Evolutionary conservation across 139 green algal species (phyloP).

Genomic region (Astrephomene gubernaculifera): DNA sequence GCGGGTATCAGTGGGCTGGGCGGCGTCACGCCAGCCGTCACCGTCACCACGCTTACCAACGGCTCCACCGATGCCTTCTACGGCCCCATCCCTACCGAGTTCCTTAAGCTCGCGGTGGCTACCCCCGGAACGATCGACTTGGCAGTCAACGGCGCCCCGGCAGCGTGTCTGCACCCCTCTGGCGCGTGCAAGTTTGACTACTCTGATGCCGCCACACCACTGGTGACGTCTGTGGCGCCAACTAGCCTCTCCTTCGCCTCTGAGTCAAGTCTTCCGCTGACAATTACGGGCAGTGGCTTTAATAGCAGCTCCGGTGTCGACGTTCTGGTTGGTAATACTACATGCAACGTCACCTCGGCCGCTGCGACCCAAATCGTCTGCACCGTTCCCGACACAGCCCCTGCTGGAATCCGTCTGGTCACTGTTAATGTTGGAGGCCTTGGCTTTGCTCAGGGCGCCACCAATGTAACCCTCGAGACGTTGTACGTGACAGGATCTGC

Average conservation of each 20-base stretch:
- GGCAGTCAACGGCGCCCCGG: slow-evolving; percentile 34
- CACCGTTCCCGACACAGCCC: not conserved
- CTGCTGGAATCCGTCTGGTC: slow-evolving; percentile 5
- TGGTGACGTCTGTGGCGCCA: slow-evolving; percentile 26
- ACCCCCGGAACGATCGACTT: not conserved
- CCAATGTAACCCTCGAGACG: slow-evolving; percentile 25
- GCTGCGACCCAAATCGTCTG: slow-evolving; percentile 10
- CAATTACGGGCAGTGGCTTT: slow-evolving; percentile 45
- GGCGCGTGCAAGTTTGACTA: slow-evolving; percentile 46
- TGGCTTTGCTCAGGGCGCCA: not conserved
- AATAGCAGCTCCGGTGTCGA: not conserved
- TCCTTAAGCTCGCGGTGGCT: slow-evolving; percentile 35
- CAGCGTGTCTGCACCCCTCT: slow-evolving; percentile 20
- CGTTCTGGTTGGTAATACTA: not conserved
- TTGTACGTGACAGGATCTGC: slow-evolving; percentile 1
- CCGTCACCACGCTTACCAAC: not conserved
- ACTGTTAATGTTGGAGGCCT: not conserved
- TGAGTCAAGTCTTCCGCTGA: slow-evolving; percentile 20
- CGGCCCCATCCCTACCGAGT: slow-evolving; percentile 46
- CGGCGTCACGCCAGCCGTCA: not conserved
- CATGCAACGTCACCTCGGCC: slow-evolving; percentile 5
- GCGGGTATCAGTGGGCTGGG: not conserved
- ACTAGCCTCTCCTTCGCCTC: slow-evolving; percentile 20
- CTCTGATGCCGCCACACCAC: slow-evolving; percentile 28
- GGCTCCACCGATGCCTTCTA: slow-evolving; percentile 42